phyloP scores from a whole-genome alignment of 305 asterid genomes.

The Nicotiana rustica region DNA sequence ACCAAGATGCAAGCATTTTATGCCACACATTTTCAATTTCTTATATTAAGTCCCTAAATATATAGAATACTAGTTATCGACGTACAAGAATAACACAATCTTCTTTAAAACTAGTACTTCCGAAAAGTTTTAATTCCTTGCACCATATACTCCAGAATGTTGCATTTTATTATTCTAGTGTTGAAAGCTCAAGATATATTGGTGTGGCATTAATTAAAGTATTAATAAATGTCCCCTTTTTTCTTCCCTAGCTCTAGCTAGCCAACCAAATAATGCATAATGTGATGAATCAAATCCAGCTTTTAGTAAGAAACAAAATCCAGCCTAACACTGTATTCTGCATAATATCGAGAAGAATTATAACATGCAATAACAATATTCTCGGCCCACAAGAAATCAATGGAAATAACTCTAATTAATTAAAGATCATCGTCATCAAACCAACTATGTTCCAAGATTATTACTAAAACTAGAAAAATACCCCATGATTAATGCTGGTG shows the following conservation, averaged over 20 bases:
- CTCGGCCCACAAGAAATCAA: slow-evolving; percentile 32
- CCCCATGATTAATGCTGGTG: slow-evolving; percentile 46
- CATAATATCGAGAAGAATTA: neutral
- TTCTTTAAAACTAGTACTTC: neutral
- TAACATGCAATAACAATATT: slow-evolving; percentile 39
- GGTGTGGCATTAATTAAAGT: slow-evolving; percentile 7
- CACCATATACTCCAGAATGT: neutral
- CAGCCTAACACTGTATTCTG: slow-evolving; percentile 28
- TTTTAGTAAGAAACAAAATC: slow-evolving; percentile 34
- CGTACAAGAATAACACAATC: neutral
- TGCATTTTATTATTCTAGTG: neutral
- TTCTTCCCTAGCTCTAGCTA: neutral
- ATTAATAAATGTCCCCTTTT: neutral
- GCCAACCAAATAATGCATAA: slow-evolving; percentile 33
- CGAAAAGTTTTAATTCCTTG: slow-evolving; percentile 17
- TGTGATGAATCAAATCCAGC: slow-evolving; percentile 36
- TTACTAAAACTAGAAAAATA: slow-evolving; percentile 29
- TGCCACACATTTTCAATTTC: neutral
- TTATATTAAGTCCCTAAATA: neutral
- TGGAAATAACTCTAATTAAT: slow-evolving; percentile 11
- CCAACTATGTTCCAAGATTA: slow-evolving; percentile 29
- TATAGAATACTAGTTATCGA: neutral
- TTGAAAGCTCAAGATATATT: slow-evolving; percentile 7
- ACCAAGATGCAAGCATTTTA: slow-evolving; percentile 13
- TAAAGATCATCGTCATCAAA: neutral